Evolutionary conservation across 23 red algal genomes (phyloP), one percentile per base, ranked within the genome.

Genomic region (Porphyridium purpureum): DNA sequence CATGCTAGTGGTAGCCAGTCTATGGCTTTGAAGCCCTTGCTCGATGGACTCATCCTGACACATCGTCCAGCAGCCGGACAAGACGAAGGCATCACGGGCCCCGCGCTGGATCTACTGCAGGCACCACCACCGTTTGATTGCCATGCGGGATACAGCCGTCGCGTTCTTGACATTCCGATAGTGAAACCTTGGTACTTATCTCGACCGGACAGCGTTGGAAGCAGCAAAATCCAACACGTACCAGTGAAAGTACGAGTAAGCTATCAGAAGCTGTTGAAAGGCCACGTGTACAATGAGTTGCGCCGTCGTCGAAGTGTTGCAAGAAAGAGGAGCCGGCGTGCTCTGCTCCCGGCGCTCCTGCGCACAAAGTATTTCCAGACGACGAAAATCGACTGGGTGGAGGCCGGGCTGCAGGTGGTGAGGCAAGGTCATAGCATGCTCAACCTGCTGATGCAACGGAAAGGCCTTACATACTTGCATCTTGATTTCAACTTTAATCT

Each of bases 401-500:
- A 98, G 64, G 90, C 80, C 23, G 90, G 90, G 31, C 64, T 98
- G 8, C 70, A 78, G 33, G 77, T 98, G 11, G 85, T 78, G 31
- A 41, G 73, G 23, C 78, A 84, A 50, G 90, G 70, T 1, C 90
- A 85, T 59, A 80, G 77, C 60, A 98, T 98, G 90, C 30, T 98
- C 5, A 81, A 81, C 55, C 54, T 98, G 52, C 72, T 98, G 5
- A 80, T 98, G 14, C 53, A 63, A 20, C 62, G 90, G 24, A 98
- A 98, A 29, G 67, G 69, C 5, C 66, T 98, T 1, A 54, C 61
- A 21, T 98, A 80, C 48, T 49, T 98, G 54, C 74, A 85, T 64
- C 59, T 98, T 47, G 90, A 98, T 34, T 86, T 81, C 41, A 98
- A 98, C 57, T 98, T 98, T 31, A 84, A 98, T 28, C 49, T 98